Evolutionary conservation across 257 asterid genomes (phyloP).

Genomic region (Ophiorrhiza pumila): DNA sequence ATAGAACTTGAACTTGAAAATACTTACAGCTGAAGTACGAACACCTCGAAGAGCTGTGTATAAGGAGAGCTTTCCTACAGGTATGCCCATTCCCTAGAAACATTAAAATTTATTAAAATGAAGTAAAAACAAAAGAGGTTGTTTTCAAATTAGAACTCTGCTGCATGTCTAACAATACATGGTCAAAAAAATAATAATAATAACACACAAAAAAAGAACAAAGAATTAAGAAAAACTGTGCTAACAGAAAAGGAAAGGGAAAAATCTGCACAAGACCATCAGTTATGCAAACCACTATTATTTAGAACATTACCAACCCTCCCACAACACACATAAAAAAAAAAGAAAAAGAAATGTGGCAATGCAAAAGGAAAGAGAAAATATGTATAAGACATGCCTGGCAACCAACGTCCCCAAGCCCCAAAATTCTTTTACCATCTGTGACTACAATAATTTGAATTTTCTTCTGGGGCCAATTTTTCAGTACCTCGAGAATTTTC

Average conservation of each 20-base stretch:
- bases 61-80: slow-evolving; percentile 86
- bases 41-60: slow-evolving; percentile 94
- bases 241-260: not conserved
- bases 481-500: slow-evolving; percentile 84
- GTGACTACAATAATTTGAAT: slow-evolving; percentile 97
- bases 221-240: not conserved
- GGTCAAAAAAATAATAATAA: too few species aligned
- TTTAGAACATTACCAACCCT: not conserved
- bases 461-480: slow-evolving; percentile 95
- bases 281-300: not conserved
- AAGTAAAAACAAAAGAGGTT: too few species aligned
- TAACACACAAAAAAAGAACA: too few species aligned
- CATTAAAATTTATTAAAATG: slow-evolving; percentile 22
- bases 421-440: slow-evolving; percentile 95
- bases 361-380: slow-evolving; percentile 1
- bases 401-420: slow-evolving; percentile 99
- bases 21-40: slow-evolving; percentile 74
- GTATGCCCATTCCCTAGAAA: slow-evolving; percentile 96
- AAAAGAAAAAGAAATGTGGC: not conserved
- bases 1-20: not conserved
- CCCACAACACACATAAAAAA: too few species aligned
- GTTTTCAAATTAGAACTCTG: not conserved
- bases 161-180: not conserved
- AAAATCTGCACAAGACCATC: too few species aligned
- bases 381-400: slow-evolving; percentile 46